These are phyloP conservation scores for Candida jianshihensis DNA, from an alignment of 805 yeast genomes.

Conservation along the genomic window DNA sequence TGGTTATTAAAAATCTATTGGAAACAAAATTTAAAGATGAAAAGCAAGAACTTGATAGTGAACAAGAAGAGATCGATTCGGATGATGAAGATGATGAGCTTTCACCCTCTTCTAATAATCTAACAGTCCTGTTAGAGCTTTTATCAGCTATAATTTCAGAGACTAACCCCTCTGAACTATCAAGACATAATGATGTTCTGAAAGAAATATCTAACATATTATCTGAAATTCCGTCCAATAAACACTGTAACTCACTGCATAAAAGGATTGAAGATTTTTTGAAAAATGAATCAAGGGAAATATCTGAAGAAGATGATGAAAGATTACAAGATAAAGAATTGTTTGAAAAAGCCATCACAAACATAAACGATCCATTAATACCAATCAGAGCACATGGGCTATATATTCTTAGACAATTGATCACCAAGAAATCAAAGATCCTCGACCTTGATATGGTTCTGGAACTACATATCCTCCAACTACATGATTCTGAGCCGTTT, in stretches of 20 bases:
- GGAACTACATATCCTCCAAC: slow-evolving; percentile 52
- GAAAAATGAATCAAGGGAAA: slow-evolving; percentile 3
- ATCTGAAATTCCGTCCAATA: slow-evolving; percentile 4
- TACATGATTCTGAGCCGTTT: slow-evolving; percentile 79
- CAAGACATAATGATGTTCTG: slow-evolving; percentile 20
- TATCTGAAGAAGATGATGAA: slow-evolving; percentile 5
- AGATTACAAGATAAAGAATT: slow-evolving; percentile 27
- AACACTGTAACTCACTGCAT: slow-evolving; percentile 12
- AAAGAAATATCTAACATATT: slow-evolving; percentile 23
- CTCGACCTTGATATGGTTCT: slow-evolving; percentile 48
- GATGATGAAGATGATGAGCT: slow-evolving; percentile 24
- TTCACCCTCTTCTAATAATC: slow-evolving; percentile 20
- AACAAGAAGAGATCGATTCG: slow-evolving; percentile 27
- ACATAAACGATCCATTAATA: slow-evolving; percentile 68
- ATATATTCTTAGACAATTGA: slow-evolving; percentile 49
- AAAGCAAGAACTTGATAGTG: slow-evolving; percentile 1
- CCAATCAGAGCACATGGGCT: slow-evolving; percentile 89
- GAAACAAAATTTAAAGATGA: slow-evolving; percentile 8
- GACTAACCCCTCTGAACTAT: slow-evolving; percentile 16
- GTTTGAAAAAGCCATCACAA: slow-evolving; percentile 54
- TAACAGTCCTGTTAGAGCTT: slow-evolving; percentile 30
- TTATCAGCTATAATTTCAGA: slow-evolving; percentile 31
- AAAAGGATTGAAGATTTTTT: slow-evolving; percentile 14
- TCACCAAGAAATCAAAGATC: slow-evolving; percentile 42
- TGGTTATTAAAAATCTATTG: slow-evolving; percentile 38